phyloP scores from a whole-genome alignment of 2,329 filamentous ascomycete genomes.

The Calonectria henricotiae region DNA sequence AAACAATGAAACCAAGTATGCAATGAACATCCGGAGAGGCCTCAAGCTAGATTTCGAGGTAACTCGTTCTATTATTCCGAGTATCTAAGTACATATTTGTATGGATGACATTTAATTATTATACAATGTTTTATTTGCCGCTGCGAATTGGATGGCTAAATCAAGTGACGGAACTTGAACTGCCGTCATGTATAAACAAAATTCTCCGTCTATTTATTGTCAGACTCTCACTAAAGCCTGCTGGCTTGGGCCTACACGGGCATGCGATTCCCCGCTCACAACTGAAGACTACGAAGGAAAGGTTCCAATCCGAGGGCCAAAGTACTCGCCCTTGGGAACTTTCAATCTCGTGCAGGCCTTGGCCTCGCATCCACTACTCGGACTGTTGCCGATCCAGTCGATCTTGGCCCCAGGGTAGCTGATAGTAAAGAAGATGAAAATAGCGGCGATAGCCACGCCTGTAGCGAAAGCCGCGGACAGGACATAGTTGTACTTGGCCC shows the following conservation, averaged over 20 bases:
- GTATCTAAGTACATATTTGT: neutral
- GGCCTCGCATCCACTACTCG: conserved; percentile 52
- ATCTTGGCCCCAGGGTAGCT: conserved; percentile 59
- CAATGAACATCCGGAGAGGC: no score
- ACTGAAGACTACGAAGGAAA: conserved; percentile 35
- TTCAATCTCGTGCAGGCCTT: conserved; percentile 45
- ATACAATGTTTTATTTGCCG: conserved; percentile 1
- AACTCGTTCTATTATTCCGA: neutral
- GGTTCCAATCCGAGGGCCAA: conserved; percentile 50
- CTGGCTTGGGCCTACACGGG: no score
- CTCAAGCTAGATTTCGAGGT: neutral
- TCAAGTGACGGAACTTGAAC: neutral
- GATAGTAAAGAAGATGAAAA: conserved; percentile 69
- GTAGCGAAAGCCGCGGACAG: conserved; percentile 65
- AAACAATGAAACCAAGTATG: neutral
- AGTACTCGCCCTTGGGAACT: conserved; percentile 53
- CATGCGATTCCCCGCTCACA: no score
- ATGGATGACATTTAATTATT: conserved; percentile 5
- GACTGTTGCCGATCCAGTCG: conserved; percentile 65
- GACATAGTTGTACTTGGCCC: conserved; percentile 68
- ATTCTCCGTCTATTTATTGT: neutral
- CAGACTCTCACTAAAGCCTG: neutral
- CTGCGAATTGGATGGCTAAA: neutral
- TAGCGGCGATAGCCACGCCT: conserved; percentile 64
- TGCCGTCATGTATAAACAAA: conserved; percentile 1